These are phyloP conservation scores for Helotiales sp. DNA, from an alignment of 2,329 filamentous ascomycete genomes.

Conservation along the genomic window DNA sequence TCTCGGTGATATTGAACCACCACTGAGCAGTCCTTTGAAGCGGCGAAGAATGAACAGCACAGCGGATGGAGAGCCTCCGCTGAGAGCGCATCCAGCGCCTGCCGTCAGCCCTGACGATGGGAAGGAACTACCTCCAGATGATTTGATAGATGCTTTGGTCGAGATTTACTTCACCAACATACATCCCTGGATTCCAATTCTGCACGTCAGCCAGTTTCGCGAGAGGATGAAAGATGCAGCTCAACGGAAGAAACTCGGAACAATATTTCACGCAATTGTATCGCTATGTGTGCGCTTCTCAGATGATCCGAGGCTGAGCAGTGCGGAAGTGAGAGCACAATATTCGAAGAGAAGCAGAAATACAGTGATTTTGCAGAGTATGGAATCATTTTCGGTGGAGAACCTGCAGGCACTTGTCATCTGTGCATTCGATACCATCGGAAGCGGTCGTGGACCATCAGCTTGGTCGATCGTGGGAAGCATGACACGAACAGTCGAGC, in stretches of 20 bases:
- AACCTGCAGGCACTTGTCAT: slow-evolving; percentile 46
- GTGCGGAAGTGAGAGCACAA: slow-evolving; percentile 23
- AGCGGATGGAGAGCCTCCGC: neutral
- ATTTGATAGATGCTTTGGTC: slow-evolving; percentile 39
- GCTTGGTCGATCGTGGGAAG: slow-evolving; percentile 45
- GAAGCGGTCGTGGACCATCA: slow-evolving; percentile 38
- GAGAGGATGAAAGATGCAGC: slow-evolving; percentile 32
- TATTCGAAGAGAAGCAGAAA: slow-evolving; percentile 34
- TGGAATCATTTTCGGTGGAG: slow-evolving; percentile 44
- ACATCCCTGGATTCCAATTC: slow-evolving; percentile 45
- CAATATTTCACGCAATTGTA: slow-evolving; percentile 40
- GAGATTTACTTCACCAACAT: slow-evolving; percentile 42
- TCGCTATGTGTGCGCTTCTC: slow-evolving; percentile 35
- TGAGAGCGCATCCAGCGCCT: neutral
- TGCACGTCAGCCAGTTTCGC: slow-evolving; percentile 42
- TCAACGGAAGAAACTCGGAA: slow-evolving; percentile 28
- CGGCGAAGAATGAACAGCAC: slow-evolving; percentile 15
- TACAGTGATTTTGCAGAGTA: slow-evolving; percentile 42
- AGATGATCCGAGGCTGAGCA: slow-evolving; percentile 27
- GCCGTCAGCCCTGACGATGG: no score
- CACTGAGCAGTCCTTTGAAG: slow-evolving; percentile 18
- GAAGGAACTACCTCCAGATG: slow-evolving; percentile 25
- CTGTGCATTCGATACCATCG: slow-evolving; percentile 44
- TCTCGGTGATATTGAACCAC: neutral
- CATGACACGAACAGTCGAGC: slow-evolving; percentile 45